These are phyloP conservation scores for Fusarium equiseti DNA, from an alignment of 2,329 filamentous ascomycete genomes.

Conservation along the genomic window DNA sequence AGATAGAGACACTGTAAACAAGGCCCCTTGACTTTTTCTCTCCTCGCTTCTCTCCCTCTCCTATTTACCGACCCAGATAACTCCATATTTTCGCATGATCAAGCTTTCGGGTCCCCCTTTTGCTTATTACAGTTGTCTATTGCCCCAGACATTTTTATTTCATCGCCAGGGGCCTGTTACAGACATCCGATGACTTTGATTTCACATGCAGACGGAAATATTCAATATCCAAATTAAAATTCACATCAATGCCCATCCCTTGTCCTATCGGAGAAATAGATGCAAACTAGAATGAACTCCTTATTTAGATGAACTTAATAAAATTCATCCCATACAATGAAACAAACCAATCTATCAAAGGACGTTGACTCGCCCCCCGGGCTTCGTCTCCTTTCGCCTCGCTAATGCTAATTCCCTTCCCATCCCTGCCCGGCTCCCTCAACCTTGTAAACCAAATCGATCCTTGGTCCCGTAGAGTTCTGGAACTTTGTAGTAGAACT, in stretches of 20 bases:
- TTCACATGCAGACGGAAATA: slow-evolving; percentile 17
- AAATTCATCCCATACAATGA: slow-evolving; percentile 3
- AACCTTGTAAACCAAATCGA: slow-evolving; percentile 9
- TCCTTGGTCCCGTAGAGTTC: slow-evolving; percentile 13
- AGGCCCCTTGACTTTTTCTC: slow-evolving; percentile 12
- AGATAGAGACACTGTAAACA: not conserved
- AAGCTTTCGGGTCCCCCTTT: slow-evolving; percentile 31
- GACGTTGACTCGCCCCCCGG: slow-evolving; percentile 1
- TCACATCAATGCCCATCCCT: slow-evolving; percentile 7
- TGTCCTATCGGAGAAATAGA: slow-evolving; percentile 17
- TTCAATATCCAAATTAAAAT: not conserved
- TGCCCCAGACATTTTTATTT: slow-evolving; percentile 15
- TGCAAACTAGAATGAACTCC: slow-evolving; percentile 2
- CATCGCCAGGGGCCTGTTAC: slow-evolving; percentile 14
- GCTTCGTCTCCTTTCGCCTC: slow-evolving; percentile 19
- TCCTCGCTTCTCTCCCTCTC: slow-evolving; percentile 17
- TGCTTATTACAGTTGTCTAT: slow-evolving; percentile 15
- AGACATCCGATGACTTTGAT: slow-evolving; percentile 3
- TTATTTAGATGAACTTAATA: not conserved
- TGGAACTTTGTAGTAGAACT: slow-evolving; percentile 9
- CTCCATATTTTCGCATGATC: slow-evolving; percentile 31
- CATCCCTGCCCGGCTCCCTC: slow-evolving; percentile 3
- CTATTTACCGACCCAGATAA: slow-evolving; percentile 11
- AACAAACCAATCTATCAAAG: slow-evolving; percentile 15
- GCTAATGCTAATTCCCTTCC: slow-evolving; percentile 12